Conservation (phyloP, 2,329 filamentous ascomycete species). For the Nemania diffusa region DNA sequence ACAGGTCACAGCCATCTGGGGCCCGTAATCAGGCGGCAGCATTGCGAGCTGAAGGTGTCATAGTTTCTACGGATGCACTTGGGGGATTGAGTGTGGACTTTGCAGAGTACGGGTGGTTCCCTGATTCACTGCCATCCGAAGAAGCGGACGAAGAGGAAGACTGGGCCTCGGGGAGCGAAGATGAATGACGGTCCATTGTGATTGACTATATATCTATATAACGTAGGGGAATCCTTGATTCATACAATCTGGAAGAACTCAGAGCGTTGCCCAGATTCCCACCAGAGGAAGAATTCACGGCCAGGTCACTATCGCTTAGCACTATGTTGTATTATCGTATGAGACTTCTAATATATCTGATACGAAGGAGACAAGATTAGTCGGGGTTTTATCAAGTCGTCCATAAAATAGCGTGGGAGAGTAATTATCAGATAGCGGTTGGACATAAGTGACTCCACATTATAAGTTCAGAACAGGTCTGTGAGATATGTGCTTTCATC, state of each 20-base stretch:
- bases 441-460: slow-evolving; percentile 79
- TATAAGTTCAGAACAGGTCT: slow-evolving; percentile 80
- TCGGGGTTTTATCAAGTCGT: not conserved
- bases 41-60: slow-evolving; percentile 63
- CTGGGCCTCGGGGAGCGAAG: slow-evolving; percentile 17
- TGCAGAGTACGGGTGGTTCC: slow-evolving; percentile 66
- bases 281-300: not conserved
- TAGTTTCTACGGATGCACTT: slow-evolving; percentile 59
- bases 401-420: not conserved
- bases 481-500: slow-evolving; percentile 79
- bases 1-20: slow-evolving; percentile 61
- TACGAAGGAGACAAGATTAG: slow-evolving; percentile 19
- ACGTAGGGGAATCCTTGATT: not conserved
- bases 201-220: slow-evolving; percentile 15
- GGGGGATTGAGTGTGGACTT: slow-evolving; percentile 65
- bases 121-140: slow-evolving; percentile 59
- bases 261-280: not conserved
- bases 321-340: not conserved
- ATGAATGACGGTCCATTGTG: slow-evolving; percentile 16
- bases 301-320: not conserved
- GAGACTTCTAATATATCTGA: not conserved
- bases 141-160: slow-evolving; percentile 48
- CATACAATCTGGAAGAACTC: not conserved
- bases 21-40: slow-evolving; percentile 62
- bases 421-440: slow-evolving; percentile 81